Percentiles rank a stretch among this genome's conserved stretches.
phyloP scores from a whole-genome alignment of 2,329 filamentous ascomycete species.

The Pseudogymnoascus sp. region DNA sequence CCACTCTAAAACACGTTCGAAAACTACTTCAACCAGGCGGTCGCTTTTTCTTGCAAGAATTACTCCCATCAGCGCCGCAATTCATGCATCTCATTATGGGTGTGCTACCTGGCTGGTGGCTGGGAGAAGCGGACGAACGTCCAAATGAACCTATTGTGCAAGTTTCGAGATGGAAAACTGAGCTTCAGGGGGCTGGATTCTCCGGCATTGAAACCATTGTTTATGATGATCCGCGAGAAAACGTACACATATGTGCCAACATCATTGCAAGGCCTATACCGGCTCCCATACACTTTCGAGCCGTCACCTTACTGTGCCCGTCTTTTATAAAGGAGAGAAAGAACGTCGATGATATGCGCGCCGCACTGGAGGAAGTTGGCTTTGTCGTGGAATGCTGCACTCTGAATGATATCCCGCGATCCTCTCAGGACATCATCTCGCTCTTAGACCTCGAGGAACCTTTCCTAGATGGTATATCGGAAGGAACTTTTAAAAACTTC shows the following conservation, averaged over 20 bases:
- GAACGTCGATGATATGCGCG: not conserved
- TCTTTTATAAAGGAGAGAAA: not conserved
- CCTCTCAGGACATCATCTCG: constrained; percentile 20
- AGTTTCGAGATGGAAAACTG: constrained; percentile 23
- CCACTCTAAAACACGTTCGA: constrained; percentile 18
- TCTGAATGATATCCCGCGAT: constrained; percentile 13
- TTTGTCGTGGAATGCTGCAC: constrained; percentile 12
- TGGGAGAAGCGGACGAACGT: constrained; percentile 24
- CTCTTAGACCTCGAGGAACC: constrained; percentile 21
- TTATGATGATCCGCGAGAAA: constrained; percentile 19
- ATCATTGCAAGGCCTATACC: constrained; percentile 17
- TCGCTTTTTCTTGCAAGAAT: constrained; percentile 13
- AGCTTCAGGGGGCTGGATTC: constrained; percentile 29
- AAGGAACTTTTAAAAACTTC: constrained; percentile 14
- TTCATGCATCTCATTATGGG: constrained; percentile 17
- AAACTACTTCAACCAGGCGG: constrained; percentile 19
- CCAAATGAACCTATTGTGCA: constrained; percentile 22
- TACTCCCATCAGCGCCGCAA: not conserved
- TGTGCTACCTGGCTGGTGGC: constrained; percentile 28
- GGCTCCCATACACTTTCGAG: not conserved
- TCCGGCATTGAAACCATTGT: constrained; percentile 23
- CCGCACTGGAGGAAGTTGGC: constrained; percentile 10
- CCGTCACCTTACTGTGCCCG: not conserved
- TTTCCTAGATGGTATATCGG: constrained; percentile 25
- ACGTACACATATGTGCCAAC: constrained; percentile 17